These are phyloP conservation scores for Stemphylium beticola DNA, from an alignment of 2,329 filamentous ascomycete genomes.

Conservation along the genomic window DNA sequence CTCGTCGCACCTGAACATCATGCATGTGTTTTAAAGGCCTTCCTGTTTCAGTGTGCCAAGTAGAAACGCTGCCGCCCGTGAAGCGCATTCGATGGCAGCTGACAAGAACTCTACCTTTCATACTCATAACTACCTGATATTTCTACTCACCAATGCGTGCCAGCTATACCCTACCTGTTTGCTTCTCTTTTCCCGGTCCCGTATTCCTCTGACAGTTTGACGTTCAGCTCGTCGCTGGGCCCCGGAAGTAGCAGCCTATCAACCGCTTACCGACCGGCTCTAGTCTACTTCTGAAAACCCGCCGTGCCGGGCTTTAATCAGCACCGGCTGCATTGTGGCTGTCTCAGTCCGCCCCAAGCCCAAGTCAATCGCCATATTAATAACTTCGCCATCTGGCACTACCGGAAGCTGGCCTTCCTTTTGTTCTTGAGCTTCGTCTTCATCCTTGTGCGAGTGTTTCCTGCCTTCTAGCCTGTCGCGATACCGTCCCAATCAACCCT, in stretches of 20 bases:
- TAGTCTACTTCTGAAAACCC: constrained; percentile 25
- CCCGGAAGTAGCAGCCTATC: constrained; percentile 25
- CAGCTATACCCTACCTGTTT: background rate
- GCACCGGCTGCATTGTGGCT: constrained; percentile 21
- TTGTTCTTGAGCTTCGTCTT: constrained; percentile 15
- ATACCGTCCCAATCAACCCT: constrained; percentile 20
- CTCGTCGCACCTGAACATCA: constrained; percentile 32
- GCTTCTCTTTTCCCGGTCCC: background rate
- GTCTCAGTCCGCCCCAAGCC: constrained; percentile 15
- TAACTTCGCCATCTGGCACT: constrained; percentile 33
- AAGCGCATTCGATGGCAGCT: background rate
- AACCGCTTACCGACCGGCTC: constrained; percentile 20
- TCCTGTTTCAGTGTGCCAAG: constrained; percentile 35
- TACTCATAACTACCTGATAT: background rate
- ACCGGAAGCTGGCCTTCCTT: constrained; percentile 41
- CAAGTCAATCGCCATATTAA: constrained; percentile 23
- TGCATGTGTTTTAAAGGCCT: constrained; percentile 23
- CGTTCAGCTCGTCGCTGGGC: constrained; percentile 13
- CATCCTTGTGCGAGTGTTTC: constrained; percentile 3
- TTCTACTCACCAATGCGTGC: background rate
- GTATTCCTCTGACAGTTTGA: constrained; percentile 6
- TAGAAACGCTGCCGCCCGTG: constrained; percentile 19
- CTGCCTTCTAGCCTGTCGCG: background rate
- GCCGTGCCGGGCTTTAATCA: constrained; percentile 22
- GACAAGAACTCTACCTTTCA: background rate